Base-by-base conservation (phyloP, 1,284 basidiomycete species). In the Marasmius fiardii region DNA sequence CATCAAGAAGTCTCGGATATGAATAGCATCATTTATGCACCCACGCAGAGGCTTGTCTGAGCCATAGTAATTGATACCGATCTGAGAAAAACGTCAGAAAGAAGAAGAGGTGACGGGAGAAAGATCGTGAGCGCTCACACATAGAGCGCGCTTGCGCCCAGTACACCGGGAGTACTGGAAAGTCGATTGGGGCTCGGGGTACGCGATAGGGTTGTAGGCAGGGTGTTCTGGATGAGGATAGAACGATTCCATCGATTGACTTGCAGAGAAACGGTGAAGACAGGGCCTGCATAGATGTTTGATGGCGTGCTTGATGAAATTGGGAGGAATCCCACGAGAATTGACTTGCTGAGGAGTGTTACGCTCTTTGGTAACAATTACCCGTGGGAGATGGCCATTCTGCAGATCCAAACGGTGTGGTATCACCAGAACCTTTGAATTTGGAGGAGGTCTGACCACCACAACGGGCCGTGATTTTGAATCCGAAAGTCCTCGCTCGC, bases 11-110 rank as follows among this genome's bases (percentile, higher is more conserved):
- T 77, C 69, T 52, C 80, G 77, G 47, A 95, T 80, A 61, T 87
- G 86, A 60, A 74, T 77, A 10, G 87, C 89, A 67, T 96, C 93
- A 63, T 95, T 95, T 63, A 93, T 81, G 62, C 93, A 95, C 20
- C 59, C 57, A 1, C 75, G 71, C 7, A 95, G 77, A 61, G 82
- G 81, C 53, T 82, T 79, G 0, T 64, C 63, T 56, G 83, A 80
- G 0, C 90, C 88, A 11, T 65, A 66, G 65, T 95, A 95, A 69
- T 94, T 94, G 64, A 94, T 86, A 0, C 88, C 90, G 60, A 92
- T 85, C 86, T 85, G 58, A 43, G 43, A 41, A 20, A 37, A 51
- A 35, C 43, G 41, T 18, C 14, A 23, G 21, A 57, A 34, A 58
- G 44, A 44, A 50, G 52, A 16, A 24, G 54, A 20, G 48, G 23